phyloP scores from a whole-genome alignment of 2,329 filamentous ascomycete species.

The Cyphellophora attinorum region DNA sequence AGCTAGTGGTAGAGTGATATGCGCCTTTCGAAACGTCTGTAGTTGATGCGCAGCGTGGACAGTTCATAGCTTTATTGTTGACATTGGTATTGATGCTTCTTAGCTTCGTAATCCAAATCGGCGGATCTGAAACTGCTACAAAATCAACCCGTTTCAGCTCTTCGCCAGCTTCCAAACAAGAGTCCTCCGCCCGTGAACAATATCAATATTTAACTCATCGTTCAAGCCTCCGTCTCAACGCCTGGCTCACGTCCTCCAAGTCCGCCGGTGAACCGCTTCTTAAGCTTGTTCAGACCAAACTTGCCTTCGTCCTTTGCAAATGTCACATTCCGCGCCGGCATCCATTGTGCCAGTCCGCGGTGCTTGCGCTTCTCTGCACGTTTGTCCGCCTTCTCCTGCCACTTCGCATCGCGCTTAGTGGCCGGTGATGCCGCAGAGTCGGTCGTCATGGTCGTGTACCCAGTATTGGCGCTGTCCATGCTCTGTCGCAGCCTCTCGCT shows the following conservation, averaged over 20 bases:
- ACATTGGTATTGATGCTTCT: too few species aligned
- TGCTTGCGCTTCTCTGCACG: conserved; percentile 67
- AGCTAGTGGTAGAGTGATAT: too few species aligned
- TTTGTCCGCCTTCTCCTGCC: conserved; percentile 27
- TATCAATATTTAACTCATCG: too few species aligned
- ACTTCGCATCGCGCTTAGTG: conserved; percentile 14
- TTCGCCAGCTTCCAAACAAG: too few species aligned
- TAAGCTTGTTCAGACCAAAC: conserved; percentile 65
- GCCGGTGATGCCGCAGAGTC: conserved; percentile 10
- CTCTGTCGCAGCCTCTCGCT: conserved; percentile 10
- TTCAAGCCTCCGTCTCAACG: conserved; percentile 62
- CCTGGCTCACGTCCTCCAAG: conserved; percentile 76
- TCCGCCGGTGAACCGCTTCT: conserved; percentile 60
- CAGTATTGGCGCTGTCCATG: conserved; percentile 23
- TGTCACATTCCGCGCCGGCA: conserved; percentile 70
- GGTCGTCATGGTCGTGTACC: conserved; percentile 15
- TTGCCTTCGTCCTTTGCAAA: conserved; percentile 85
- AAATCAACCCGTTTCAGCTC: too few species aligned
- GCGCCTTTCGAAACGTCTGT: too few species aligned
- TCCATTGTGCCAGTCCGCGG: conserved; percentile 90
- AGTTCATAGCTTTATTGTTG: too few species aligned
- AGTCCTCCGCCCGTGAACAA: too few species aligned
- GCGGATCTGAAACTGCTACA: too few species aligned
- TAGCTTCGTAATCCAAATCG: too few species aligned
- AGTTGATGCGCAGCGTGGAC: too few species aligned